Base-by-base conservation (phyloP, 2,329 filamentous ascomycete genomes). In the Pseudogymnoascus sp. region DNA sequence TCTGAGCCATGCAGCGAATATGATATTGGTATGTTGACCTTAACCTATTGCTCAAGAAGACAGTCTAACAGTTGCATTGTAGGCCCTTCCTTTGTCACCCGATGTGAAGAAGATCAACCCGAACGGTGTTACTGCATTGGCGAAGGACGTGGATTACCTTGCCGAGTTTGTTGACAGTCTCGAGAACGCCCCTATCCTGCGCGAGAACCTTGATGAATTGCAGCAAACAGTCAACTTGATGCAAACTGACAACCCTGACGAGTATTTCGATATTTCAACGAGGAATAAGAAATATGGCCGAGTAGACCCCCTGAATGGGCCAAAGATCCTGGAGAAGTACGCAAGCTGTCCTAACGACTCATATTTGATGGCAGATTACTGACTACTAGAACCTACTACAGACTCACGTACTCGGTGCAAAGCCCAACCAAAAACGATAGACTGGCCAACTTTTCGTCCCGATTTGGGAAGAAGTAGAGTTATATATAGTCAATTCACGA, bases 221-320 rank as follows among this genome's bases (percentile, higher is more conserved):
- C 87, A 93, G 68, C 94, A 99, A 77, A 97, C 94, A 1, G 88
- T 96, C 54, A 86, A 89, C 63, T 80, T 99, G 25, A 89, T 99
- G 82, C 86, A 90, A 70, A 84, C 83, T 1, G 91, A 96, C 39
- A 96, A 96, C 68, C 85, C 90, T n/a, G 92, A 97, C 66, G 93
- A 97, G 73, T 99, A 96, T 74, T 99, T 94, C 73, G 94, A 99
- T 71, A 88, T 94, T 58, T 89, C 88, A 4, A 89, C 88, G 12
- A 81, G 92, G 59, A 96, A 97, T 75, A 92, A 89, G 77, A 95
- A 96, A 72, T 99, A 96, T 72, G 89, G 92, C 14, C 87, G 91
- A 60, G 95, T 99, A 35, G 91, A 97, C 75, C 89, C 90, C 59
- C 80, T 95, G 72, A 95, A 95, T 72, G 94, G 93, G 0, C 91